Evolutionary conservation across 495 filamentous ascomycete genomes (phyloP).

Genomic region (Chlorociboria aeruginascens): DNA sequence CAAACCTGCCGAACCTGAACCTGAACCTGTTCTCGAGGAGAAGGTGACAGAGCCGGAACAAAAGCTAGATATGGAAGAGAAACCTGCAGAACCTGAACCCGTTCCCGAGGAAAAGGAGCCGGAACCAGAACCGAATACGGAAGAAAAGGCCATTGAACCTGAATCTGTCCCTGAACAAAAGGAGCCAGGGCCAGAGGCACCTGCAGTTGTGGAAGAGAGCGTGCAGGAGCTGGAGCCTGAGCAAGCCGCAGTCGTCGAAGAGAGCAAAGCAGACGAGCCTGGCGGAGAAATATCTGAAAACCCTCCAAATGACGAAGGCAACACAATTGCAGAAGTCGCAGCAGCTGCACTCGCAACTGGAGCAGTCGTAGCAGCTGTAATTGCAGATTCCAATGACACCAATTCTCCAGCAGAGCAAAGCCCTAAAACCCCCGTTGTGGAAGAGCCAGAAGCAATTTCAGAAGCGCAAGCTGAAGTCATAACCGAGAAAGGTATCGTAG

Average conservation of each 20-base stretch:
- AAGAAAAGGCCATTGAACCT: neutral
- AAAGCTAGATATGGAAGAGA: neutral
- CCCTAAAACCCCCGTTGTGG: neutral
- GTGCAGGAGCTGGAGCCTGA: slow-evolving; percentile 4
- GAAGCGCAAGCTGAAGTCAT: neutral
- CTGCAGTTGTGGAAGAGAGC: neutral
- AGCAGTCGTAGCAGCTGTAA: slow-evolving; percentile 44
- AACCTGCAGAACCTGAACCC: neutral
- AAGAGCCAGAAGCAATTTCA: neutral
- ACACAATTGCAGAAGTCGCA: too few relatives aligned
- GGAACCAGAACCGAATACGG: neutral
- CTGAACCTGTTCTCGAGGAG: neutral
- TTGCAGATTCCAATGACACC: neutral
- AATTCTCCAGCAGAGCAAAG: too few relatives aligned
- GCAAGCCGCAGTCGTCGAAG: neutral
- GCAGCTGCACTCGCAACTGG: slow-evolving; percentile 42
- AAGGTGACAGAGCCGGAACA: neutral
- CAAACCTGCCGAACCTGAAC: neutral
- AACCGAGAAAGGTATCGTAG: slow-evolving; percentile 13
- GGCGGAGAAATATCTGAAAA: too few relatives aligned
- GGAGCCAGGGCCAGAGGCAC: neutral
- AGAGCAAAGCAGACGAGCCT: too few relatives aligned
- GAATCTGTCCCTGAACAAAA: neutral
- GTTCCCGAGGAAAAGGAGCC: slow-evolving; percentile 3
- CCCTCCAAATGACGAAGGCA: too few relatives aligned